Conservation (phyloP, 176 grass and related monocot genomes). For the Alopecurus myosuroides region DNA sequence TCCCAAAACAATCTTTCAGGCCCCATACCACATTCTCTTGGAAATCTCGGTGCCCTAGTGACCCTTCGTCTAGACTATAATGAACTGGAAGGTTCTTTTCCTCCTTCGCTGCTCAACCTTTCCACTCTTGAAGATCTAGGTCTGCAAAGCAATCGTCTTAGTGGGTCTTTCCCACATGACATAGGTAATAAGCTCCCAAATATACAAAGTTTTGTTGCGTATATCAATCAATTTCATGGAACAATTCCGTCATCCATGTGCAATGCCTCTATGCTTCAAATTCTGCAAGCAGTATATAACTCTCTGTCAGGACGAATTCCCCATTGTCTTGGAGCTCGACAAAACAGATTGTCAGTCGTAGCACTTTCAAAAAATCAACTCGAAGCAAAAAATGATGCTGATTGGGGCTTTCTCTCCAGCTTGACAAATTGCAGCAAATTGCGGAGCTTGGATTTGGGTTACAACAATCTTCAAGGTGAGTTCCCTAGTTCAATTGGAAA, state of each 20-base stretch:
- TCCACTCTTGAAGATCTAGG: neutral
- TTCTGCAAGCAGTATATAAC: neutral
- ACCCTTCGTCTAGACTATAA: neutral
- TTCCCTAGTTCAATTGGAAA: slow-evolving; percentile 12
- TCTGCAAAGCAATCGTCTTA: neutral
- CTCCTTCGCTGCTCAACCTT: slow-evolving; percentile 2
- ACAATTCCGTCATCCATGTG: slow-evolving; percentile 14
- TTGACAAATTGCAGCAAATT: slow-evolving; percentile 13
- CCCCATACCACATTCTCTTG: slow-evolving; percentile 6
- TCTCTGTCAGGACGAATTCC: slow-evolving; percentile 24
- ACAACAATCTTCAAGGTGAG: slow-evolving; percentile 1
- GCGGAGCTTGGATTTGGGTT: neutral
- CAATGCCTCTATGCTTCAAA: slow-evolving; percentile 24
- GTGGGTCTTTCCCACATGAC: neutral
- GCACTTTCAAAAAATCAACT: slow-evolving; percentile 1
- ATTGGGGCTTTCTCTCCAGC: slow-evolving; percentile 12
- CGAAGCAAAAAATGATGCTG: slow-evolving; percentile 10
- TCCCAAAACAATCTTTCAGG: slow-evolving; percentile 13
- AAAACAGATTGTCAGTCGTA: neutral
- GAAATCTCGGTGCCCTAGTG: neutral
- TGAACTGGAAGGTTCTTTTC: neutral
- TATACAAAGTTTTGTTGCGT: neutral
- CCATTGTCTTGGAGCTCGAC: neutral
- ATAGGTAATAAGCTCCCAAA: slow-evolving; percentile 15
- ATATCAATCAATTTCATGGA: slow-evolving; percentile 22